phyloP scores from a whole-genome alignment of 169 alveolate genomes.

The Ichthyophthirius multifiliis region DNA sequence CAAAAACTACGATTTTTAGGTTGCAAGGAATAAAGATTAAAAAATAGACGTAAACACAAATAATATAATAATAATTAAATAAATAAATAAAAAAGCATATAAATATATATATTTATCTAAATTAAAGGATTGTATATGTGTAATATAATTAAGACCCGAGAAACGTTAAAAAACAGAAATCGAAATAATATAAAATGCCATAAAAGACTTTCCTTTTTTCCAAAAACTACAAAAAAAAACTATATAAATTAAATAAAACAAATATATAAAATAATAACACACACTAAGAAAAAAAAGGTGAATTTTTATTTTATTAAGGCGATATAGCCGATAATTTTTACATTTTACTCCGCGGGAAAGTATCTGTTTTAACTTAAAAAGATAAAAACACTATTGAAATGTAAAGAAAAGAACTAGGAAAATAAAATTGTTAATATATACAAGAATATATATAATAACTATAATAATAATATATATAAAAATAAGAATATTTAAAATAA shows the following conservation, averaged over 20 bases:
- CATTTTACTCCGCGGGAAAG: neutral
- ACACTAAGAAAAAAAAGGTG: neutral
- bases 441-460: neutral
- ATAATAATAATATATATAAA: no score
- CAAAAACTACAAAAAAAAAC: neutral
- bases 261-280: neutral
- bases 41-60: no score
- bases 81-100: no score
- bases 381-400: neutral
- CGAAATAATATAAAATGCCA: neutral
- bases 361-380: neutral
- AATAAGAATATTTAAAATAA: no score
- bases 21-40: no score
- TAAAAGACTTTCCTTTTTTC: neutral
- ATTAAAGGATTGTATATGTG: no score
- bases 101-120: no score
- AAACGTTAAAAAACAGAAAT: neutral
- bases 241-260: neutral
- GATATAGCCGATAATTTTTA: conserved; percentile 3
- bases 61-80: no score
- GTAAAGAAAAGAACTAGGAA: neutral
- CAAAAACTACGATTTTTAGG: no score
- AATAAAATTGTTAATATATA: neutral
- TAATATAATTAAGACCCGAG: no score
- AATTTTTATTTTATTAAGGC: neutral